Conservation (phyloP, 345 rosid genomes). For the Brassica carinata region DNA sequence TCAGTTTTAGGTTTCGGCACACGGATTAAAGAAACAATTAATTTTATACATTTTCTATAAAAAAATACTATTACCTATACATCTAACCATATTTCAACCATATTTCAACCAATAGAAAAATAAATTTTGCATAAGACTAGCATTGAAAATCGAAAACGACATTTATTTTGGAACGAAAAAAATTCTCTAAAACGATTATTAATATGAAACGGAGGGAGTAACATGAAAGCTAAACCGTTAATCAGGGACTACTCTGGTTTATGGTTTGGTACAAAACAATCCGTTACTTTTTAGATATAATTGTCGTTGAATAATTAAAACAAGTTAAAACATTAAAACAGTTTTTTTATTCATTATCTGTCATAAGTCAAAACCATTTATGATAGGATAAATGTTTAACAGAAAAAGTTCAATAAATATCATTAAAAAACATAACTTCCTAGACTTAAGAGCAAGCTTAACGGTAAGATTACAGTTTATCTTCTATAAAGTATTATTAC, state of each 20-base stretch:
- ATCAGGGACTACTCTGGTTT: conserved; percentile 23
- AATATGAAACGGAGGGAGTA: background rate
- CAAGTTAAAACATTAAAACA: conserved; percentile 14
- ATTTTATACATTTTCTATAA: too few species aligned
- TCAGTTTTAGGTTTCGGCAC: too few species aligned
- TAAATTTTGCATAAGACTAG: too few species aligned
- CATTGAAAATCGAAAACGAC: too few species aligned
- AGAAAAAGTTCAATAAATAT: background rate
- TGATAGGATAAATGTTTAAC: background rate
- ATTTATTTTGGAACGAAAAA: too few species aligned
- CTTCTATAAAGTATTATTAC: too few species aligned
- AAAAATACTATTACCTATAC: too few species aligned
- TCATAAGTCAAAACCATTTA: background rate
- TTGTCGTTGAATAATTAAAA: conserved; percentile 10
- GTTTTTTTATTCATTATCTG: background rate
- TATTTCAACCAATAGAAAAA: too few species aligned
- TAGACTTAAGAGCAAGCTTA: background rate
- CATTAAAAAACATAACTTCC: background rate
- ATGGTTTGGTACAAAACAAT: conserved; percentile 25
- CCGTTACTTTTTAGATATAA: conserved; percentile 8
- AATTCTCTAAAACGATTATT: too few species aligned
- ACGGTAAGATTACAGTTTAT: too few species aligned
- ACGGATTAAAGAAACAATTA: too few species aligned
- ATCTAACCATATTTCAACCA: too few species aligned
- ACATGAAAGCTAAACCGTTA: conserved; percentile 24